phyloP scores from a whole-genome alignment of 768 basidiomycete species.

The Galerina sulciceps region DNA sequence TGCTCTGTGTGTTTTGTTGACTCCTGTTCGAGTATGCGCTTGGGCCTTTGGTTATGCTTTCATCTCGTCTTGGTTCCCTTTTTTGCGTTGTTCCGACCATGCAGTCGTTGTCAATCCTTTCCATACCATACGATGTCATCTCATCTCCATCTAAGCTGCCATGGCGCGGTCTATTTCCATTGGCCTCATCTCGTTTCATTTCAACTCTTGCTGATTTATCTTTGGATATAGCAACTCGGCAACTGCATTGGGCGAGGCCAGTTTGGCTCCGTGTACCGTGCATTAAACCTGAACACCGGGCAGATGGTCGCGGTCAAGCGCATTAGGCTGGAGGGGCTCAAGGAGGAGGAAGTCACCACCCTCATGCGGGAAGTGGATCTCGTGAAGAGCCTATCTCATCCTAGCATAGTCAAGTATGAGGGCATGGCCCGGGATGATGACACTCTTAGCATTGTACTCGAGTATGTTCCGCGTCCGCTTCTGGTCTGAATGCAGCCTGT shows the following conservation, averaged over 20 bases:
- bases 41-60: background rate
- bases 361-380: conserved; percentile 95
- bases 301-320: conserved; percentile 99
- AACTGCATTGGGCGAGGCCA: conserved; percentile 97
- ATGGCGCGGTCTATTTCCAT: background rate
- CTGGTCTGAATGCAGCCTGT: conserved; percentile 4
- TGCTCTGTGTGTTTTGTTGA: conserved; percentile 5
- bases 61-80: background rate
- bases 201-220: conserved; percentile 16
- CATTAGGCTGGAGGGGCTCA: conserved; percentile 86
- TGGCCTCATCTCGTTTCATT: conserved; percentile 1
- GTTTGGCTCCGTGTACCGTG: conserved; percentile 95
- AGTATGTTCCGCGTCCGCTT: conserved; percentile 50
- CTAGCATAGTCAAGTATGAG: conserved; percentile 97
- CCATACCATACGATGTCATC: background rate
- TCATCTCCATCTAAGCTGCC: background rate
- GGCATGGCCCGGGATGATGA: conserved; percentile 92
- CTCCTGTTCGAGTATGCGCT: background rate
- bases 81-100: background rate
- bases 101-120: background rate
- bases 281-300: conserved; percentile 90
- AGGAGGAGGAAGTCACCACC: conserved; percentile 87
- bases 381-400: conserved; percentile 88
- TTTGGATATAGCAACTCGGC: conserved; percentile 82
- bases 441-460: conserved; percentile 89